Evolutionary conservation across 2,329 filamentous ascomycete genomes (phyloP).

Genomic region (Fusarium albosuccineum): DNA sequence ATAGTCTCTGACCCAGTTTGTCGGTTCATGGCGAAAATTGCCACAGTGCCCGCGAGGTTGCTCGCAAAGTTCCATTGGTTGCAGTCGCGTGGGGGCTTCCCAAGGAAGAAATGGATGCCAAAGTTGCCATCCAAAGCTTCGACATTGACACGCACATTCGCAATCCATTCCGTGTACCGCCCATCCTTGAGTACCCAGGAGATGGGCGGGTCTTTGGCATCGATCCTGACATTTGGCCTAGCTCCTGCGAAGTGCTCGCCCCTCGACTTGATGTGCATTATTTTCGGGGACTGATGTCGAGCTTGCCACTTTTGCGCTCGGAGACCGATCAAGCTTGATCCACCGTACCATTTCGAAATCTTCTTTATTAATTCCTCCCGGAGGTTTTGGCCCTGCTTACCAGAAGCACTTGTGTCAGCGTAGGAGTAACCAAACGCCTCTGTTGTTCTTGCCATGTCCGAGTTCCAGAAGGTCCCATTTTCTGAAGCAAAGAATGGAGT

Average conservation of each 20-base stretch:
- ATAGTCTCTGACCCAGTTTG: slow-evolving; percentile 50
- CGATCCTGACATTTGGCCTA: slow-evolving; percentile 45
- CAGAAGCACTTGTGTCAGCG: slow-evolving; percentile 64
- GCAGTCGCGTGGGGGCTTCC: slow-evolving; percentile 60
- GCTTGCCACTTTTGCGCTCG: slow-evolving; percentile 14
- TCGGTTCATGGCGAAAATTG: slow-evolving; percentile 63
- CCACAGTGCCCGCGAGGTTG: slow-evolving; percentile 73
- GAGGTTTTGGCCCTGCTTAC: slow-evolving; percentile 42
- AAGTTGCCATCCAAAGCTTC: slow-evolving; percentile 73
- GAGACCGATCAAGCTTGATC: slow-evolving; percentile 47
- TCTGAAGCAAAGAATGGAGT: slow-evolving; percentile 74
- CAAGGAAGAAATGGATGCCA: slow-evolving; percentile 76
- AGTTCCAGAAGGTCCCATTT: slow-evolving; percentile 76
- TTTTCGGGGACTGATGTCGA: neutral
- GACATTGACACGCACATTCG: slow-evolving; percentile 73
- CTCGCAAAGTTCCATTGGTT: slow-evolving; percentile 63
- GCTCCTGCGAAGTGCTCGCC: slow-evolving; percentile 8
- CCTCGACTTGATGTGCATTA: slow-evolving; percentile 4
- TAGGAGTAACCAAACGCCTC: slow-evolving; percentile 81
- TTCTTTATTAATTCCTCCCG: slow-evolving; percentile 53
- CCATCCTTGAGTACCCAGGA: slow-evolving; percentile 54
- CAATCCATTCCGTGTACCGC: slow-evolving; percentile 74
- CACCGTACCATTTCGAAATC: slow-evolving; percentile 66
- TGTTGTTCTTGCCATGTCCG: slow-evolving; percentile 70
- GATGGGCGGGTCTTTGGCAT: slow-evolving; percentile 39